Conservation (phyloP, 345 rosid species). For the Pistacia vera region DNA sequence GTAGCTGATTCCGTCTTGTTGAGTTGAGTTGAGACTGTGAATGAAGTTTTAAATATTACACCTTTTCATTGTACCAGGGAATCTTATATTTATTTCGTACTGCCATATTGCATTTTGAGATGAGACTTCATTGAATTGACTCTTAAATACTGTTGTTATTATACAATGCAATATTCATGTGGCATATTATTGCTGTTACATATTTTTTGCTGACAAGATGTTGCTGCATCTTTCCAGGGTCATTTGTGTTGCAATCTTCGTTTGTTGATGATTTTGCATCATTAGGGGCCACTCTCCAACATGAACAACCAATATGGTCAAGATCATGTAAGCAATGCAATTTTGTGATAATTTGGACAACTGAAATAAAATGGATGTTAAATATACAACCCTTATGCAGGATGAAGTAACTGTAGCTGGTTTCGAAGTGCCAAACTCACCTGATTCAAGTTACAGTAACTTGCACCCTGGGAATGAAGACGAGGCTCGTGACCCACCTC, state of each 20-base stretch:
- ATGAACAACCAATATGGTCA: conserved; percentile 61
- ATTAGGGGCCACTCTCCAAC: conserved; percentile 30
- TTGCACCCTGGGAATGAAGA: conserved; percentile 63
- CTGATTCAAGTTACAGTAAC: conserved; percentile 90
- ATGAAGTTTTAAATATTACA: not conserved
- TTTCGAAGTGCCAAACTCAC: conserved; percentile 87
- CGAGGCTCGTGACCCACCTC: conserved; percentile 89
- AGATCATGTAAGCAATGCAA: conserved; percentile 53
- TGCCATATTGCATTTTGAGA: not conserved
- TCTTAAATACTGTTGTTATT: not conserved
- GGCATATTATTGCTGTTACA: not conserved
- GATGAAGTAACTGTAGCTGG: conserved; percentile 81
- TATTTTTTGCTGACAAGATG: conserved; percentile 3
- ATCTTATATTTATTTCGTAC: not conserved
- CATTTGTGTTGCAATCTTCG: conserved; percentile 16
- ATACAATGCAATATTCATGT: not conserved
- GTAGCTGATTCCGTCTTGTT: not conserved
- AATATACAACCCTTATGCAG: conserved; percentile 38
- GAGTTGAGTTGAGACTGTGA: not conserved
- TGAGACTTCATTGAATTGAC: not conserved
- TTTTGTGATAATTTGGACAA: conserved; percentile 11
- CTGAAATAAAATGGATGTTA: conserved; percentile 10
- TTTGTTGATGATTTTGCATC: conserved; percentile 29
- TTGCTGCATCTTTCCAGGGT: conserved; percentile 23
- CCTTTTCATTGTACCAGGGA: not conserved